phyloP scores from a whole-genome alignment of 2,329 filamentous ascomycete genomes.

The Podosphaera leucotricha region DNA sequence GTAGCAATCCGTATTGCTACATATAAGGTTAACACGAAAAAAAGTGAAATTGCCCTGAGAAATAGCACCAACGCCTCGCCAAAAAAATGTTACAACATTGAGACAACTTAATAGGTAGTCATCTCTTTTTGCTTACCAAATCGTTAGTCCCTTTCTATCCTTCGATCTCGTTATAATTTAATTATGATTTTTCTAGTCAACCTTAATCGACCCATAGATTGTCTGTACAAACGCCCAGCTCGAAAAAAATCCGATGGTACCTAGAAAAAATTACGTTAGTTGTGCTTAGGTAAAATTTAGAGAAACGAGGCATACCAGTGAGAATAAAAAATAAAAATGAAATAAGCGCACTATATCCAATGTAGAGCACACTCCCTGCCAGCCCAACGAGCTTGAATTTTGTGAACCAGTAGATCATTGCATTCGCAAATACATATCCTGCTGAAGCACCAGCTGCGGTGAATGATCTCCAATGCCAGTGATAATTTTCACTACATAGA shows the following conservation, averaged over 20 bases:
- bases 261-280: constrained; percentile 23
- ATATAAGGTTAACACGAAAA: neutral
- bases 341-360: constrained; percentile 77
- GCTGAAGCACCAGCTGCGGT: constrained; percentile 76
- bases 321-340: constrained; percentile 84
- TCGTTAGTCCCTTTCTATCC: neutral
- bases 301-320: constrained; percentile 41
- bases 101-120: neutral
- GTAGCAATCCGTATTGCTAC: neutral
- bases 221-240: constrained; percentile 86
- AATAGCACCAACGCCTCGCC: neutral
- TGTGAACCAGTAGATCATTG: constrained; percentile 72
- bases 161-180: neutral
- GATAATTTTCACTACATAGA: constrained; percentile 88
- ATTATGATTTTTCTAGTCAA: constrained; percentile 38
- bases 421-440: constrained; percentile 77
- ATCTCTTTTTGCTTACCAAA: neutral
- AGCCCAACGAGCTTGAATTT: constrained; percentile 68
- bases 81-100: neutral
- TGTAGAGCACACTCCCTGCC: constrained; percentile 70
- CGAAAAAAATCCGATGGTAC: constrained; percentile 84
- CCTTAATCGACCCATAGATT: constrained; percentile 96
- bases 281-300: neutral
- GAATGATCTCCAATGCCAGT: constrained; percentile 97
- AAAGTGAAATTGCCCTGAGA: neutral